Evolutionary conservation across 805 yeast genomes (phyloP).

Genomic region (Ogataea pignaliae): DNA sequence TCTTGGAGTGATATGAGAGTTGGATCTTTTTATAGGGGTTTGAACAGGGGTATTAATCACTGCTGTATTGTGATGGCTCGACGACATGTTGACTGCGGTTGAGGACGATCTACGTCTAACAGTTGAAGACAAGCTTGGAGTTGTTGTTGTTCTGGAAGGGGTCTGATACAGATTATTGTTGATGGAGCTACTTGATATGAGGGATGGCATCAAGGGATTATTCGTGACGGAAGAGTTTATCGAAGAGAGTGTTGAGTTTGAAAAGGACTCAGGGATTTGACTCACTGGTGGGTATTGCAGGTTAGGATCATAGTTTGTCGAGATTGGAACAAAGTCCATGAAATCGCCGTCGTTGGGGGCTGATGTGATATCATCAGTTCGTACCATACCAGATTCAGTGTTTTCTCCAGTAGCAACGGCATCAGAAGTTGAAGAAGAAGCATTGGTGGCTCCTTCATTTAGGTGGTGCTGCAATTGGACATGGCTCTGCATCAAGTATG

Average conservation of each 20-base stretch:
- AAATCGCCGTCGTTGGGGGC: slow-evolving; percentile 13
- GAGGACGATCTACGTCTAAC: slow-evolving; percentile 13
- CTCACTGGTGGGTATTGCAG: slow-evolving; percentile 23
- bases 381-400: slow-evolving; percentile 5
- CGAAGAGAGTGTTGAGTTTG: slow-evolving; percentile 32
- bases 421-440: no score
- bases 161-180: slow-evolving; percentile 13
- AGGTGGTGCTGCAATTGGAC: neutral
- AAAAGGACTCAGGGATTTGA: slow-evolving; percentile 28
- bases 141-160: slow-evolving; percentile 14
- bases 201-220: slow-evolving; percentile 9
- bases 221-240: slow-evolving; percentile 18
- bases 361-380: slow-evolving; percentile 1
- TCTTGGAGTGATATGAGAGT: slow-evolving; percentile 20
- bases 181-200: slow-evolving; percentile 14
- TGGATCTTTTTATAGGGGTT: slow-evolving; percentile 20
- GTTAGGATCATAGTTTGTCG: slow-evolving; percentile 21
- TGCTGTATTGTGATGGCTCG: slow-evolving; percentile 2
- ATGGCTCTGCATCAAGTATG: neutral
- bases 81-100: neutral
- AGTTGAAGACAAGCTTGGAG: slow-evolving; percentile 1
- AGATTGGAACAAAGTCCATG: slow-evolving; percentile 27
- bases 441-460: neutral
- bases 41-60: slow-evolving; percentile 17
- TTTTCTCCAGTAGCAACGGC: no score